Conservation (phyloP, 257 asterid species). For the Jasminum sambac region DNA sequence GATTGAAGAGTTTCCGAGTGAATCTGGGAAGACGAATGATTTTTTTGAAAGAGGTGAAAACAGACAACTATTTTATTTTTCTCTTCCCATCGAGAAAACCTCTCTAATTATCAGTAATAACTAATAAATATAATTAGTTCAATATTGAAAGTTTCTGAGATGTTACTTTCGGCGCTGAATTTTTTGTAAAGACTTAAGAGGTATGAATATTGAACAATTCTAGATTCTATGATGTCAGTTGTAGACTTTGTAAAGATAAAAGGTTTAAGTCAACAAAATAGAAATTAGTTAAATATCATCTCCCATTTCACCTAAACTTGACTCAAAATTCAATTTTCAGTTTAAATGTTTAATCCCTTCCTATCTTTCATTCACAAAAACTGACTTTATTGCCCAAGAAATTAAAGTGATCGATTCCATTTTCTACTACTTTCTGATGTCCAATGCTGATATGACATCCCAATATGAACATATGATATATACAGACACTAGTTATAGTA, state of each 20-base stretch:
- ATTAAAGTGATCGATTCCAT: neutral
- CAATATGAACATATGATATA: neutral
- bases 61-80: too few relatives aligned
- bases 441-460: neutral
- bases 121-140: too few relatives aligned
- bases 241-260: neutral
- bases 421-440: constrained; percentile 8
- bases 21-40: too few relatives aligned
- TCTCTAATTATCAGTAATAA: too few relatives aligned
- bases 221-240: neutral
- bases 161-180: neutral
- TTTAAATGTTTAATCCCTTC: constrained; percentile 16
- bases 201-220: neutral
- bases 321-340: constrained; percentile 25
- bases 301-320: constrained; percentile 29
- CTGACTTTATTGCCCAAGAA: neutral
- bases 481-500: neutral
- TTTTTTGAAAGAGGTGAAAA: too few relatives aligned
- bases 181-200: neutral
- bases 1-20: too few relatives aligned
- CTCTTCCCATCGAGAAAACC: too few relatives aligned
- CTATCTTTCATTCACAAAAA: constrained; percentile 18
- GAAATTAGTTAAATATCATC: neutral
- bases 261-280: neutral
- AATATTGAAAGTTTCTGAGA: neutral